phyloP scores from a whole-genome alignment of 306 rosid species.

The Gynostemma pentaphyllum region DNA sequence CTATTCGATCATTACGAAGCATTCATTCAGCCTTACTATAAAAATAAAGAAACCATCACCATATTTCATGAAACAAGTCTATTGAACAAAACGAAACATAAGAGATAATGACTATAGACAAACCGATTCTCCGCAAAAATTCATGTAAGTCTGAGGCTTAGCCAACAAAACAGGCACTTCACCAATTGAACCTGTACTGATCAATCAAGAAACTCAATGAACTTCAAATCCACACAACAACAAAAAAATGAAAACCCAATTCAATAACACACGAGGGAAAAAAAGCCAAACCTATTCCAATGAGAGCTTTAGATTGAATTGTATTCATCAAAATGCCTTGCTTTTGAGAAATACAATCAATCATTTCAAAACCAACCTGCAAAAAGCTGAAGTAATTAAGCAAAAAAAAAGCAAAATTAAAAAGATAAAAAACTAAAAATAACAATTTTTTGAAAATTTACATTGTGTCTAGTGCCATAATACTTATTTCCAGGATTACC shows the following conservation, averaged over 20 bases:
- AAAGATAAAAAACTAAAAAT: background rate
- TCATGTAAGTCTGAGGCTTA: slow-evolving; percentile 91
- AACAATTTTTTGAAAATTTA: slow-evolving; percentile 12
- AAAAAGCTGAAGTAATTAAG: too few species aligned
- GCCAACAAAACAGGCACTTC: slow-evolving; percentile 81
- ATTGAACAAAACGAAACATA: background rate
- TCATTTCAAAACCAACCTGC: slow-evolving; percentile 91
- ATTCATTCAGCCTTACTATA: background rate
- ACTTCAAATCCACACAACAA: background rate
- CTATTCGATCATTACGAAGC: background rate
- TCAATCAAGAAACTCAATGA: slow-evolving; percentile 21
- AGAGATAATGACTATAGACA: slow-evolving; percentile 23
- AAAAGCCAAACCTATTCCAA: slow-evolving; percentile 82
- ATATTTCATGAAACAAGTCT: background rate
- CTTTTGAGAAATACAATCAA: slow-evolving; percentile 46
- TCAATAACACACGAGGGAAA: background rate
- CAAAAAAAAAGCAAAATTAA: too few species aligned
- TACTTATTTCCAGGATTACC: slow-evolving; percentile 92
- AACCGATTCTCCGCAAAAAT: slow-evolving; percentile 87
- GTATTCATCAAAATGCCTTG: slow-evolving; percentile 78
- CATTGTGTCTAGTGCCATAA: slow-evolving; percentile 91
- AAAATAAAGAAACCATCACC: background rate
- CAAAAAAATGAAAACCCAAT: background rate
- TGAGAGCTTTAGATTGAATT: slow-evolving; percentile 77
- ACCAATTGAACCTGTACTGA: slow-evolving; percentile 76